Conservation (phyloP, 257 asterid genomes). For the Solanum medicagineum region DNA sequence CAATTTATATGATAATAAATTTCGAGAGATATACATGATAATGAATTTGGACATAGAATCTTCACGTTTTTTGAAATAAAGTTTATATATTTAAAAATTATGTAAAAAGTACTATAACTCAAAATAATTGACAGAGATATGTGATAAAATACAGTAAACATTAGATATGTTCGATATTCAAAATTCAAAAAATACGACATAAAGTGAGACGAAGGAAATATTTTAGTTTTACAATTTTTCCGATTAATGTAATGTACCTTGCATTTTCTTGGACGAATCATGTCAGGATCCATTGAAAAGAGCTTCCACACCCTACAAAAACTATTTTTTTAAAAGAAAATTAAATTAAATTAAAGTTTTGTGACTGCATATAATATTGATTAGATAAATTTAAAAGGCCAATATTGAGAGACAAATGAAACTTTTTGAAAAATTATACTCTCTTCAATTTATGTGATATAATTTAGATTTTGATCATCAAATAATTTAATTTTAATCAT, state of each 20-base stretch:
- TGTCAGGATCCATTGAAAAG: neutral
- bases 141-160: too few species aligned
- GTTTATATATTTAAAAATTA: neutral
- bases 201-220: neutral
- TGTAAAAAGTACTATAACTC: neutral
- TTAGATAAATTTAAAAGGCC: too few species aligned
- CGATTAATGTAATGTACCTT: neutral
- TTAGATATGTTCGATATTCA: too few species aligned
- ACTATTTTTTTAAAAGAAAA: neutral
- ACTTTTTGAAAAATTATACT: too few species aligned
- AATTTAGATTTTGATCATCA: too few species aligned
- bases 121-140: neutral
- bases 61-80: neutral
- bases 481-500: neutral
- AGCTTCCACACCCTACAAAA: neutral
- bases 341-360: neutral
- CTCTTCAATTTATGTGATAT: too few species aligned
- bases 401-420: too few species aligned
- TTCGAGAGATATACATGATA: neutral
- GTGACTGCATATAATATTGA: too few species aligned
- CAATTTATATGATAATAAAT: neutral
- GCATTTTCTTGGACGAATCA: neutral
- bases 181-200: rapidly evolving
- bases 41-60: neutral
- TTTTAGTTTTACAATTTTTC: neutral